Conservation (phyloP, 768 basidiomycete species). For the Tricholoma flavovirens region DNA sequence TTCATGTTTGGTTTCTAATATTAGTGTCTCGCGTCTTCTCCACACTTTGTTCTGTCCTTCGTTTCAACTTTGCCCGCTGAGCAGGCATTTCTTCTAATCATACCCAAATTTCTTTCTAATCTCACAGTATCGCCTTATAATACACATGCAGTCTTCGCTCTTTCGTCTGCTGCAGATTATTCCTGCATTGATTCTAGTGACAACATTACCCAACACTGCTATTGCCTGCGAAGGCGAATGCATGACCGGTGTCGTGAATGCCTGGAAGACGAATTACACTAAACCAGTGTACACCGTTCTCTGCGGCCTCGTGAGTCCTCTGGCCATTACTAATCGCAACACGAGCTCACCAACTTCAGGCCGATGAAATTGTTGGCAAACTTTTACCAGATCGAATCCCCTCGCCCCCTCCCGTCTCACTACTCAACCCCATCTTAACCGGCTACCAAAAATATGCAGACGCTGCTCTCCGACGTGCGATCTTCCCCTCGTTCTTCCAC, state of each 20-base stretch:
- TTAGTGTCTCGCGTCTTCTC: background rate
- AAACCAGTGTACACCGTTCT: slow-evolving; percentile 34
- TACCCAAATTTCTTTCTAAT: too few relatives aligned
- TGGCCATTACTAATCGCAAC: background rate
- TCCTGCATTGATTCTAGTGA: too few relatives aligned
- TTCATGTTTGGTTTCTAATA: background rate
- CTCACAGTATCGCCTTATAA: background rate
- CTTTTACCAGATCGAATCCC: slow-evolving; percentile 8
- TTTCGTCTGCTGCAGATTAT: too few relatives aligned
- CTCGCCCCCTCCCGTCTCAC: slow-evolving; percentile 16
- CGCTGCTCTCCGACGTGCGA: slow-evolving; percentile 41
- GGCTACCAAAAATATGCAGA: slow-evolving; percentile 43
- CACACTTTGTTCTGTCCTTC: background rate
- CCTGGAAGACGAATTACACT: slow-evolving; percentile 47
- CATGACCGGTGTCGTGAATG: slow-evolving; percentile 52
- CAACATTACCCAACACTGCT: too few relatives aligned
- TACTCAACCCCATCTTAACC: slow-evolving; percentile 41
- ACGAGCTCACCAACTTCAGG: slow-evolving; percentile 9
- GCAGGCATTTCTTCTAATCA: slow-evolving; percentile 4
- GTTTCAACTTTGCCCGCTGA: slow-evolving; percentile 3
- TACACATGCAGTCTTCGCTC: too few relatives aligned
- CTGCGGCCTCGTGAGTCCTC: slow-evolving; percentile 34
- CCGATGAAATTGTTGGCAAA: slow-evolving; percentile 8
- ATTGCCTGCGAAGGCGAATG: slow-evolving; percentile 51
- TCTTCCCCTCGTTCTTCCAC: slow-evolving; percentile 70